Evolutionary conservation across 75 land plant species (phyloP).

Genomic region (Larix kaempferi): DNA sequence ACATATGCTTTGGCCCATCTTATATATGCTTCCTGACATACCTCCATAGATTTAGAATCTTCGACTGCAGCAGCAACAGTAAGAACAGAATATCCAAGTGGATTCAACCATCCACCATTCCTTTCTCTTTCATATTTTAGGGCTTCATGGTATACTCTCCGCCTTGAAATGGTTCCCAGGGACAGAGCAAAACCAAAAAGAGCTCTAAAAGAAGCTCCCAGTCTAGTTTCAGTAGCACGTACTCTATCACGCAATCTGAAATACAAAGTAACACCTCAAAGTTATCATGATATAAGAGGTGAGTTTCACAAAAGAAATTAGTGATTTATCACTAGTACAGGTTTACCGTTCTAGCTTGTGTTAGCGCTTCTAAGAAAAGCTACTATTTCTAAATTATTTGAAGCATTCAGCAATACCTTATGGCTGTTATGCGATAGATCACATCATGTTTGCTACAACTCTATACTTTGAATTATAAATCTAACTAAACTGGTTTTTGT

Average conservation of each 20-base stretch:
- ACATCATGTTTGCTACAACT: not conserved
- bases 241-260: constrained; percentile 71
- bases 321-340: not conserved
- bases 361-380: not conserved
- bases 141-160: constrained; percentile 79
- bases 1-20: not conserved
- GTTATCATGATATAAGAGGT: not conserved
- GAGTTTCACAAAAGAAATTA: not conserved
- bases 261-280: constrained; percentile 1
- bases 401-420: not conserved
- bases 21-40: constrained; percentile 16
- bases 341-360: not conserved
- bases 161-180: constrained; percentile 79
- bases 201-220: constrained; percentile 71
- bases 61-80: constrained; percentile 69
- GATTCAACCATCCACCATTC: constrained; percentile 73
- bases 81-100: constrained; percentile 76
- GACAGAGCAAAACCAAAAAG: constrained; percentile 65
- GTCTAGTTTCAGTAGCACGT: constrained; percentile 50
- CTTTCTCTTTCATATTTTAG: constrained; percentile 76
- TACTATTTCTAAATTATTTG: not conserved
- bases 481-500: not conserved
- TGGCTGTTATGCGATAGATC: not conserved
- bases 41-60: constrained; percentile 72
- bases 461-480: not conserved